These are phyloP conservation scores for Neodidymelliopsis sp. DNA, from an alignment of 2,329 filamentous ascomycete genomes.

Conservation along the genomic window DNA sequence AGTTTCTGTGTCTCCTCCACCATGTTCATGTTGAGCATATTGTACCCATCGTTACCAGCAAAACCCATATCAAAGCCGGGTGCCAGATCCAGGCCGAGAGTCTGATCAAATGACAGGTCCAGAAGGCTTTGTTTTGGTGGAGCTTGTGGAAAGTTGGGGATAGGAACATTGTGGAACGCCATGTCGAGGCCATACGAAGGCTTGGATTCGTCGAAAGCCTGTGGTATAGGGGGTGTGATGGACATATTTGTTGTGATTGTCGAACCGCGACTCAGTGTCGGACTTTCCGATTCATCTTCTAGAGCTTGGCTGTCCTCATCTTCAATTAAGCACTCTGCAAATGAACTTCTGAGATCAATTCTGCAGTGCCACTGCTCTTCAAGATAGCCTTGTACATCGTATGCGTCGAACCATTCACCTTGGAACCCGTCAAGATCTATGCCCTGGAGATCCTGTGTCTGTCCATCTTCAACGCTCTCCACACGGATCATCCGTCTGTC, in stretches of 20 bases:
- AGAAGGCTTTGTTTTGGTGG: conserved; percentile 23
- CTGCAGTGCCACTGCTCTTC: conserved; percentile 65
- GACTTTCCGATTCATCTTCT: conserved; percentile 17
- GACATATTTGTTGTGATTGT: conserved; percentile 9
- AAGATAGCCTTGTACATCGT: conserved; percentile 80
- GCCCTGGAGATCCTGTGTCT: conserved; percentile 30
- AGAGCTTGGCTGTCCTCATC: conserved; percentile 22
- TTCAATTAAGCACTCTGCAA: conserved; percentile 58
- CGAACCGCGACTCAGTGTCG: conserved; percentile 5
- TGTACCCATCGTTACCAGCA: conserved; percentile 14
- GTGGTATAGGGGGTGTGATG: neutral
- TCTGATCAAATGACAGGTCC: conserved; percentile 40
- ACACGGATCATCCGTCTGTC: conserved; percentile 35
- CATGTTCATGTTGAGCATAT: conserved; percentile 22
- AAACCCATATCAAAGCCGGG: conserved; percentile 35
- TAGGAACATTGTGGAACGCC: conserved; percentile 14
- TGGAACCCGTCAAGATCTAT: conserved; percentile 69
- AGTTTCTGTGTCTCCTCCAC: conserved; percentile 26
- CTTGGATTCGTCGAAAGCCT: neutral
- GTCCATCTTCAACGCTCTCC: conserved; percentile 25
- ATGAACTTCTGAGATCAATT: conserved; percentile 68
- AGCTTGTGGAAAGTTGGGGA: conserved; percentile 3
- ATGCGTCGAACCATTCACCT: conserved; percentile 78
- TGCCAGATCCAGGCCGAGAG: conserved; percentile 44
- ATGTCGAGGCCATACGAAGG: conserved; percentile 38